These are phyloP conservation scores for Claviceps pazoutovae DNA, from an alignment of 2,329 filamentous ascomycete genomes.

Conservation along the genomic window DNA sequence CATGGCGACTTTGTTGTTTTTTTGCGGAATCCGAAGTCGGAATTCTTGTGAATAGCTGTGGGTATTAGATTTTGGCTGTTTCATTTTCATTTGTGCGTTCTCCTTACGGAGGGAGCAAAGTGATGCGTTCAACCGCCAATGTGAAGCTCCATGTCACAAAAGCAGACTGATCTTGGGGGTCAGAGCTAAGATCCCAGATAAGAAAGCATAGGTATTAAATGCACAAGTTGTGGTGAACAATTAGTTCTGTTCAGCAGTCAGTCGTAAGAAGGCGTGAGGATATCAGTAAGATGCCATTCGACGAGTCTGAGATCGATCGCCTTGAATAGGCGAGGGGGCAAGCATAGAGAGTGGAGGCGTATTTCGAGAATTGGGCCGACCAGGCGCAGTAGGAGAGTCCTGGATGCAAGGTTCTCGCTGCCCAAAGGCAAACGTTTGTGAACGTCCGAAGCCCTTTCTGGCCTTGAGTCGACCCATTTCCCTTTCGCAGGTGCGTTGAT, in stretches of 20 bases:
- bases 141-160: slow-evolving; percentile 2
- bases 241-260: slow-evolving; percentile 15
- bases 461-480: slow-evolving; percentile 89
- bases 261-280: slow-evolving; percentile 9
- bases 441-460: slow-evolving; percentile 70
- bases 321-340: slow-evolving; percentile 28
- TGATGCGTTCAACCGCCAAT: neutral
- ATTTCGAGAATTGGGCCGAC: slow-evolving; percentile 26
- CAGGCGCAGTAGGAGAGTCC: slow-evolving; percentile 45
- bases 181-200: slow-evolving; percentile 3
- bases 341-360: slow-evolving; percentile 28
- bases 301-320: slow-evolving; percentile 39
- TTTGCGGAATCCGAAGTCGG: neutral
- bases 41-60: neutral
- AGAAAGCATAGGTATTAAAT: slow-evolving; percentile 12
- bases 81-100: neutral
- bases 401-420: slow-evolving; percentile 45
- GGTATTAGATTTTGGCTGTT: neutral
- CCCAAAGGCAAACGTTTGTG: slow-evolving; percentile 92
- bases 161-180: neutral
- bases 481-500: slow-evolving; percentile 84
- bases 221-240: slow-evolving; percentile 5
- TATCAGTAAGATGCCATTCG: slow-evolving; percentile 51
- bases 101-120: neutral
- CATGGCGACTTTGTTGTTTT: neutral